A percentile compares a stretch with the other conserved stretches of the same genome.
Conservation (phyloP, 2,329 filamentous ascomycete species). For the Shiraia bambusicola region DNA sequence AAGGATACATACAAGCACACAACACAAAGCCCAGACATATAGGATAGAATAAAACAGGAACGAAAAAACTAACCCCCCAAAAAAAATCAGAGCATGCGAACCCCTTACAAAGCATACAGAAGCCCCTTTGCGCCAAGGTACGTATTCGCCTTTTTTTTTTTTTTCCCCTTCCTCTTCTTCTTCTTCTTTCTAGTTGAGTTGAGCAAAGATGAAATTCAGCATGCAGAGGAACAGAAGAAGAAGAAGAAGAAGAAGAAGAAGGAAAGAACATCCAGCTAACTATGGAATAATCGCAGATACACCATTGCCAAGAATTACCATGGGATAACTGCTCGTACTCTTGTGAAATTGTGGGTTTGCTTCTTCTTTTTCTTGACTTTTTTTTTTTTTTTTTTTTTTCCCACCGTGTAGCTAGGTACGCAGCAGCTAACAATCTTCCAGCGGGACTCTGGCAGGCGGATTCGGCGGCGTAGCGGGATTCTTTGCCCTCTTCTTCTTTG, state of each 20-base stretch:
- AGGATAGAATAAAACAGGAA: too few relatives aligned
- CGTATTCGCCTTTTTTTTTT: too few relatives aligned
- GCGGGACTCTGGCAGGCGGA: conserved; percentile 50
- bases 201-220: neutral
- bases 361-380: too few relatives aligned
- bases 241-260: neutral
- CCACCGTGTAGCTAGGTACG: neutral
- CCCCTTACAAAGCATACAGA: conserved; percentile 53
- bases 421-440: conserved; percentile 17
- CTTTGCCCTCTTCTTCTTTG: conserved; percentile 65
- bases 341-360: conserved; percentile 50
- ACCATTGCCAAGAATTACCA: conserved; percentile 51
- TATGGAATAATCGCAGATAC: conserved; percentile 52
- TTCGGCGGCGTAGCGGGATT: conserved; percentile 61
- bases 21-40: too few relatives aligned
- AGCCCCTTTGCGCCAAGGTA: conserved; percentile 62
- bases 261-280: neutral
- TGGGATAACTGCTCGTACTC: conserved; percentile 50
- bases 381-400: too few relatives aligned
- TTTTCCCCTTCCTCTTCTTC: too few relatives aligned
- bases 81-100: conserved; percentile 38
- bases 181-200: too few relatives aligned
- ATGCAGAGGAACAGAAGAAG: neutral
- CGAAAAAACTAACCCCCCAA: too few relatives aligned
- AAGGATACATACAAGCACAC: too few relatives aligned